Evolutionary conservation across 2,329 filamentous ascomycete species (phyloP).

Genomic region (Parastagonospora avenae): DNA sequence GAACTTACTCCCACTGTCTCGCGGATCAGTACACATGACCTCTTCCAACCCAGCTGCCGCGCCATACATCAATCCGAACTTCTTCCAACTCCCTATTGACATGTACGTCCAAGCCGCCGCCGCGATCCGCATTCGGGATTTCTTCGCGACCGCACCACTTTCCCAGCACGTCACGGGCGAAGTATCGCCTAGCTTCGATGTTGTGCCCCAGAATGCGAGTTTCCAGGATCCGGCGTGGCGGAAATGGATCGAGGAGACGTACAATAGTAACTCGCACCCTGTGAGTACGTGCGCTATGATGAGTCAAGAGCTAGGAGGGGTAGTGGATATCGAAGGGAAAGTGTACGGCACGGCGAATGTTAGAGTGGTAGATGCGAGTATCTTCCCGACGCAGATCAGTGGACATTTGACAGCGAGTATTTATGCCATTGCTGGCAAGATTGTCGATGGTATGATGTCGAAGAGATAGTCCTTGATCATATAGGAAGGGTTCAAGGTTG

Average conservation of each 20-base stretch:
- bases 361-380: slow-evolving; percentile 46
- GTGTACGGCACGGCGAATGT: slow-evolving; percentile 45
- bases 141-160: slow-evolving; percentile 35
- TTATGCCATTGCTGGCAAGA: slow-evolving; percentile 46
- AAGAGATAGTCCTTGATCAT: background rate
- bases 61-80: slow-evolving; percentile 51
- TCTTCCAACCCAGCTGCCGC: slow-evolving; percentile 37
- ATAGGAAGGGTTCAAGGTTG: too few relatives aligned
- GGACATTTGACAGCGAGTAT: slow-evolving; percentile 45
- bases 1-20: slow-evolving; percentile 45
- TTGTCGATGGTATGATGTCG: slow-evolving; percentile 30
- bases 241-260: slow-evolving; percentile 25
- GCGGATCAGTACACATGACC: slow-evolving; percentile 42
- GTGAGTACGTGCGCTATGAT: slow-evolving; percentile 44
- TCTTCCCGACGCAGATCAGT: slow-evolving; percentile 41
- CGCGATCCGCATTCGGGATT: slow-evolving; percentile 38
- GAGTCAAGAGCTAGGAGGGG: slow-evolving; percentile 36
- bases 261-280: slow-evolving; percentile 40
- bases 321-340: slow-evolving; percentile 37
- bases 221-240: slow-evolving; percentile 24
- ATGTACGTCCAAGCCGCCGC: slow-evolving; percentile 39
- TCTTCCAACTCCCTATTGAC: slow-evolving; percentile 50
- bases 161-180: slow-evolving; percentile 25
- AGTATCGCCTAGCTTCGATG: slow-evolving; percentile 22
- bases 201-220: slow-evolving; percentile 24